Base-by-base conservation (phyloP, 768 basidiomycete genomes). In the Pholiota microspora region DNA sequence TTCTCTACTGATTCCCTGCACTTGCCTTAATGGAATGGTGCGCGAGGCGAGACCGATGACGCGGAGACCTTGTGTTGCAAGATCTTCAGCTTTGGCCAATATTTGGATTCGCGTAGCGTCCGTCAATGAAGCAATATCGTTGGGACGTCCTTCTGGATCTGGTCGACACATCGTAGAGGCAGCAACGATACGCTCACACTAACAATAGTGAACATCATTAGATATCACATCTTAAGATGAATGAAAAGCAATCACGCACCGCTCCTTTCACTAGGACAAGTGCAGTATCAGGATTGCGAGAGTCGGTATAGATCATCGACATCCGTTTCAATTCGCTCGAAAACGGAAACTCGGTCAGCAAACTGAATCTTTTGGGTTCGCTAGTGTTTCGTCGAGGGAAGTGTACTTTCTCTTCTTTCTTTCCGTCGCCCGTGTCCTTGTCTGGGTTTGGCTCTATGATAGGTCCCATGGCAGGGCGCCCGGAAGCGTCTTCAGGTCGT, bases 321-420 rank as follows among this genome's bases (percentile, higher is more conserved):
- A 82, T 83, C 49, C 78, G 67, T 66, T 82, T 83, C 45, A 80
- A 64, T 24, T 74, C 75, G 47, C 77, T 79, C 35, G 79, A 78
- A 61, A 83, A 82, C 0, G 81, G 67, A 50, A 70, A 77, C 55
- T 77, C 75, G 12, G 59, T 60, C 28, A 67, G 65, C 18, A 73
- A 64, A n/a, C 69, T 61, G 50, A 66, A 75, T 13, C 72, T 67
- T 44, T 68, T 67, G 21, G 52, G 56, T 12, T 38, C 25, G 13
- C 58, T 58, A 8, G 49, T 36, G 25, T 63, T 10, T 67, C 63
- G 10, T 64, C 60, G 4, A 47, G 35, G 36, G 66, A 62, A 7
- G 44, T 48, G 8, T 12, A 58, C 61, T 15, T 62, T 62, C 12
- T 64, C 62, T 27, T 45, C 40, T 23, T 52, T 12, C 7, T 31